phyloP scores from a whole-genome alignment of 164 flowering plant species.

The Protea cynaroides region DNA sequence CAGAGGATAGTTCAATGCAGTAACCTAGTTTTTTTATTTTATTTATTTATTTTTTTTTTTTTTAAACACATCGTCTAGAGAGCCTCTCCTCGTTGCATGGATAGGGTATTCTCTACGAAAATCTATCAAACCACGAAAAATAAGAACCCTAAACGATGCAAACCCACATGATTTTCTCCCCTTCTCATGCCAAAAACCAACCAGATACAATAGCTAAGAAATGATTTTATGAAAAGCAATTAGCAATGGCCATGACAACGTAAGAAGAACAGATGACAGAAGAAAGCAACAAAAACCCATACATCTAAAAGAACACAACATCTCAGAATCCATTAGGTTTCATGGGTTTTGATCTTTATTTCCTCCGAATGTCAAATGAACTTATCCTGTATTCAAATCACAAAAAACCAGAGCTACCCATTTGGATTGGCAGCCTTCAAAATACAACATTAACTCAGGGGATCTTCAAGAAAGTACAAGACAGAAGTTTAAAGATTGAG shows the following conservation, averaged over 20 bases:
- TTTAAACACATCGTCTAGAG: not conserved
- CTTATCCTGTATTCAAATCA: not conserved
- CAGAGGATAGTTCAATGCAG: not conserved
- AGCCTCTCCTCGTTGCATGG: constrained; percentile 9
- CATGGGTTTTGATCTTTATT: not conserved
- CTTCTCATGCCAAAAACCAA: not conserved
- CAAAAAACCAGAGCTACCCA: not conserved
- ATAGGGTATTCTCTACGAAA: constrained; percentile 18
- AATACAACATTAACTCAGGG: not conserved
- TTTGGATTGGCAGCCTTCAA: not conserved
- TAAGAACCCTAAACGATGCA: constrained; percentile 14
- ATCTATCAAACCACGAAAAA: too few relatives aligned
- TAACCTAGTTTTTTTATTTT: not conserved
- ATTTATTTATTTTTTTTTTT: not conserved
- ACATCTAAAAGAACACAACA: not conserved
- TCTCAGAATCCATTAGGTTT: not conserved
- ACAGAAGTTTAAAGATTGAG: not conserved
- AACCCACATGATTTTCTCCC: constrained; percentile 10
- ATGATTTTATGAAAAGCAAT: not conserved
- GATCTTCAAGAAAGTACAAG: not conserved
- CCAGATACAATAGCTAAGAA: not conserved
- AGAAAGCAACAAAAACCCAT: not conserved
- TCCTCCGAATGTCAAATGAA: not conserved
- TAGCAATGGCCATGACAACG: too few relatives aligned
- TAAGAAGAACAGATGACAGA: too few relatives aligned